Percentiles rank a stretch among this genome's conserved stretches.
Evolutionary conservation across 2,329 filamentous ascomycete species (phyloP).

Genomic region (Trichoderma lentiforme): DNA sequence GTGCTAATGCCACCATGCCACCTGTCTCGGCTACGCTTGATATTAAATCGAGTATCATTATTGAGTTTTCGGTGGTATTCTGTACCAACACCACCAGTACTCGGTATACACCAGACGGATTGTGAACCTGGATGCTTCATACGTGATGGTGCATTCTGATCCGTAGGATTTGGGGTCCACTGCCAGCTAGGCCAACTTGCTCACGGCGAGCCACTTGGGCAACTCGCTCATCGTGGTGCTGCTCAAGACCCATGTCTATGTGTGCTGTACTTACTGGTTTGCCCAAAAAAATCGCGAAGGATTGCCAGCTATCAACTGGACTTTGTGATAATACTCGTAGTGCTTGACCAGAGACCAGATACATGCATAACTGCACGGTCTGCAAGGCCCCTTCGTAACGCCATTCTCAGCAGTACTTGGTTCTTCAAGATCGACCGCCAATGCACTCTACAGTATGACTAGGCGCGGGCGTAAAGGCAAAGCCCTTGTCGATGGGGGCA

Average conservation of each 20-base stretch:
- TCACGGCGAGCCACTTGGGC: background rate
- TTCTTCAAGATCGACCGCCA: conserved; percentile 17
- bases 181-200: background rate
- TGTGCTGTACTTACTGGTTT: background rate
- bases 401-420: conserved; percentile 2
- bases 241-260: background rate
- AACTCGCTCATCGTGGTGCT: background rate
- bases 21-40: background rate
- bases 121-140: background rate
- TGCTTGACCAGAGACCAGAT: background rate
- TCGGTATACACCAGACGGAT: background rate
- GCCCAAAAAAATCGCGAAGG: background rate
- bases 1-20: background rate
- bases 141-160: background rate
- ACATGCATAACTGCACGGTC: background rate
- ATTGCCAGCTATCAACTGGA: background rate
- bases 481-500: conserved; percentile 3
- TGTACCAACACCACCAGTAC: background rate
- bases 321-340: background rate
- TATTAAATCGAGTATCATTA: background rate
- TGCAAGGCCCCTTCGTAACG: background rate
- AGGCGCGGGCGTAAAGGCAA: conserved; percentile 13
- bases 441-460: conserved; percentile 12
- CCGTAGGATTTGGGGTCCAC: background rate
- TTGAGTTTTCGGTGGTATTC: background rate